phyloP scores from a whole-genome alignment of 2,329 filamentous ascomycete species.

The Neonectria faginata region DNA sequence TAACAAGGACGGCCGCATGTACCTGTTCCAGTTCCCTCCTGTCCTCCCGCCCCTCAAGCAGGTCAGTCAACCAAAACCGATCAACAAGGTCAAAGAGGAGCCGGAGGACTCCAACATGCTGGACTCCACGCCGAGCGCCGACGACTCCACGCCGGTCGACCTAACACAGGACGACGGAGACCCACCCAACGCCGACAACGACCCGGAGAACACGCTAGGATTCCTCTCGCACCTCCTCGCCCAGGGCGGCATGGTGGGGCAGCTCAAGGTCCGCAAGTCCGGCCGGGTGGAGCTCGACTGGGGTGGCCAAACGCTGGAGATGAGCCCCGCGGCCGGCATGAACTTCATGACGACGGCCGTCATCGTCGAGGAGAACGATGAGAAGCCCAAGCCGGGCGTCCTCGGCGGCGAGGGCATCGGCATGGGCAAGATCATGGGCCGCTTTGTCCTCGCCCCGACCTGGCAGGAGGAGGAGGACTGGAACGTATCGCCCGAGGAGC shows the following conservation, averaged over 20 bases:
- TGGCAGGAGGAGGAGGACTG: slow-evolving; percentile 70
- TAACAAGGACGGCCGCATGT: slow-evolving; percentile 67
- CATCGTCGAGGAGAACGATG: slow-evolving; percentile 68
- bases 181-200: slow-evolving; percentile 43
- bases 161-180: slow-evolving; percentile 54
- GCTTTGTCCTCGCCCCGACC: slow-evolving; percentile 69
- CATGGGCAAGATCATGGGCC: slow-evolving; percentile 73
- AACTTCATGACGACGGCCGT: slow-evolving; percentile 70
- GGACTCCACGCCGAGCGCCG: slow-evolving; percentile 45
- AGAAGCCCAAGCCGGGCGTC: slow-evolving; percentile 59
- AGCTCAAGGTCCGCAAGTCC: slow-evolving; percentile 70
- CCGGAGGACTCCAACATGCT: slow-evolving; percentile 54
- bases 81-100: slow-evolving; percentile 56
- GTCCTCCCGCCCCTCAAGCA: slow-evolving; percentile 67
- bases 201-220: slow-evolving; percentile 49
- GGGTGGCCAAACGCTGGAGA: slow-evolving; percentile 67
- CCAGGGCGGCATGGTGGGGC: slow-evolving; percentile 70
- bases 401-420: slow-evolving; percentile 65
- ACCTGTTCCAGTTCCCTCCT: slow-evolving; percentile 74
- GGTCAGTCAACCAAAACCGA: slow-evolving; percentile 40
- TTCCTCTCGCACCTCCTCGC: slow-evolving; percentile 56
- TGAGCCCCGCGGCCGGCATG: slow-evolving; percentile 63
- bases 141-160: slow-evolving; percentile 52
- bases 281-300: slow-evolving; percentile 72
- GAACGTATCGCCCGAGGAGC: slow-evolving; percentile 56